These are phyloP conservation scores for Crotalaria pallida DNA, from an alignment of 306 rosid species.

Conservation along the genomic window DNA sequence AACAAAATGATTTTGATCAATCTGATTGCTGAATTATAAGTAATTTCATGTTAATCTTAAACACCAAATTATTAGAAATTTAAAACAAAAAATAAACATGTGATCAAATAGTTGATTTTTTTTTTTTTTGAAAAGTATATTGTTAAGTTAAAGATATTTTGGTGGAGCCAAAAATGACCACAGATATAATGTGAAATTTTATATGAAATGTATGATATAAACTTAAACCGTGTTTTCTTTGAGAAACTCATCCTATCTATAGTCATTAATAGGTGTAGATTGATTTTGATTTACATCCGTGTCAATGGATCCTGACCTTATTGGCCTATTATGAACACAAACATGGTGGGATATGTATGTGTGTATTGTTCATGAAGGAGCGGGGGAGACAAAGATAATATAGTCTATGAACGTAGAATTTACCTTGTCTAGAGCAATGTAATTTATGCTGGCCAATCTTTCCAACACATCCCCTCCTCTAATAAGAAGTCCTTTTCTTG, in stretches of 20 bases:
- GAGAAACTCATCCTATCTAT: constrained; percentile 2
- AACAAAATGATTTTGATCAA: background rate
- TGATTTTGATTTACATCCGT: background rate
- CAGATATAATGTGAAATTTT: background rate
- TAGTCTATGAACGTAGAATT: background rate
- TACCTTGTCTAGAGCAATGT: constrained; percentile 90
- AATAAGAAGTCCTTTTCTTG: constrained; percentile 90
- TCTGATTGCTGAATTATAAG: constrained; percentile 4
- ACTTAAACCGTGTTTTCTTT: background rate
- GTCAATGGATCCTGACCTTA: background rate
- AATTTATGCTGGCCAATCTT: constrained; percentile 73
- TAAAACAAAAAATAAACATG: background rate
- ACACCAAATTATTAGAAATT: background rate
- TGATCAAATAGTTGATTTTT: background rate
- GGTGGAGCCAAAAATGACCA: background rate
- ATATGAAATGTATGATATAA: background rate
- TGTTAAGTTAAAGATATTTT: background rate
- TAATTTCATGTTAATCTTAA: background rate
- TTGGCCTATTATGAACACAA: background rate
- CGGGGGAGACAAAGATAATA: background rate
- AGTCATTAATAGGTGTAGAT: background rate
- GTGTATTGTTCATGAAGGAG: background rate
- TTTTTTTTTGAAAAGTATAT: background rate
- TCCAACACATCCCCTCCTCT: constrained; percentile 96
- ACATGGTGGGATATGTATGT: background rate